Evolutionary conservation across 805 yeast genomes (phyloP).

Genomic region (Candida coquimbonensis): DNA sequence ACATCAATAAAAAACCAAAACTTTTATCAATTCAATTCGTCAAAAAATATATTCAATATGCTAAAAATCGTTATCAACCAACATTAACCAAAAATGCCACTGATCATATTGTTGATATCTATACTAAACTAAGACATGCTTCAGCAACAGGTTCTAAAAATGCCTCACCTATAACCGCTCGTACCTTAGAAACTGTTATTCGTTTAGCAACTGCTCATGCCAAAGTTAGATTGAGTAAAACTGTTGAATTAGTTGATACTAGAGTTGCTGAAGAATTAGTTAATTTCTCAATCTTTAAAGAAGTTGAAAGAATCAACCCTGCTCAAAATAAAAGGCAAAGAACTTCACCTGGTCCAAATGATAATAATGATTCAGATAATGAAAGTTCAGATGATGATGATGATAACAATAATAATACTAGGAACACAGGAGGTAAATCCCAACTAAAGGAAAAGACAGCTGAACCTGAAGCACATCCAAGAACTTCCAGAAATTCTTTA

Average conservation of each 20-base stretch:
- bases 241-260: constrained; percentile 74
- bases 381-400: not conserved
- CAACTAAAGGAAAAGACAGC: not conserved
- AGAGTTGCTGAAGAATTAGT: constrained; percentile 77
- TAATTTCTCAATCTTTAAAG: constrained; percentile 81
- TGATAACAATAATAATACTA: not conserved
- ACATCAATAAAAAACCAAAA: constrained; percentile 29
- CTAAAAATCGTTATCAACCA: constrained; percentile 83
- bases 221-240: constrained; percentile 77
- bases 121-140: constrained; percentile 77
- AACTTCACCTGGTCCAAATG: constrained; percentile 12
- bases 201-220: constrained; percentile 97
- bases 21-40: constrained; percentile 76
- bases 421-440: not conserved
- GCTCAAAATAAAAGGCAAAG: constrained; percentile 28
- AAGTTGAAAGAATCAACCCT: constrained; percentile 30
- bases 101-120: constrained; percentile 71
- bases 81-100: constrained; percentile 71
- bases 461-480: not conserved
- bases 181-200: constrained; percentile 92
- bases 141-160: constrained; percentile 49
- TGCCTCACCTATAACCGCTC: constrained; percentile 95
- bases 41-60: constrained; percentile 89
- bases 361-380: constrained; percentile 6
- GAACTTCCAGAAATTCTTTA: constrained; percentile 1